Evolutionary conservation across 345 rosid genomes (phyloP).

Genomic region (Ceriops zippeliana): DNA sequence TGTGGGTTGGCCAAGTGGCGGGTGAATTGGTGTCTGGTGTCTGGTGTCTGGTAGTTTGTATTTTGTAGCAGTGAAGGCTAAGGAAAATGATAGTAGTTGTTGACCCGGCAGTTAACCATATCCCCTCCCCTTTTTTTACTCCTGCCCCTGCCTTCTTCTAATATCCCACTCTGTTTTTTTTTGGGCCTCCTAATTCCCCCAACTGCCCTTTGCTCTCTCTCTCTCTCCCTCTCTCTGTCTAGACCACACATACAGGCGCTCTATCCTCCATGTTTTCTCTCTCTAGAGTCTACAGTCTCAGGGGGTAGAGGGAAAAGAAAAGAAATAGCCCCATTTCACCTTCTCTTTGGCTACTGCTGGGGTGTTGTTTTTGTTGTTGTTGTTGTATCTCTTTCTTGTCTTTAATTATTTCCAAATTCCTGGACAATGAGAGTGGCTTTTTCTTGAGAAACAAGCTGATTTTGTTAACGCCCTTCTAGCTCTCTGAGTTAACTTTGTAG

Average conservation of each 20-base stretch:
- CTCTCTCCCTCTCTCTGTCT: constrained; percentile 22
- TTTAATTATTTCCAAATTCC: constrained; percentile 20
- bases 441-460: constrained; percentile 10
- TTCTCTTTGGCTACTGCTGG: constrained; percentile 1
- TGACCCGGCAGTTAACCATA: constrained; percentile 45
- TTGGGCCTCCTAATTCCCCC: constrained; percentile 29
- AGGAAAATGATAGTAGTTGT: constrained; percentile 66
- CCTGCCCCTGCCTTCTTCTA: not conserved
- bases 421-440: constrained; percentile 34
- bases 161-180: constrained; percentile 10
- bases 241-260: not conserved
- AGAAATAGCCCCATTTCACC: not conserved
- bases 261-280: not conserved
- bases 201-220: constrained; percentile 40
- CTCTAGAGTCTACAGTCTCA: not conserved
- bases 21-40: no score
- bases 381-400: constrained; percentile 43
- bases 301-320: not conserved
- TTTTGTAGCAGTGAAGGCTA: constrained; percentile 48
- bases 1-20: no score
- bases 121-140: not conserved
- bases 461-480: constrained; percentile 6
- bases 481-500: not conserved
- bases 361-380: constrained; percentile 10
- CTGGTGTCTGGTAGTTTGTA: not conserved